Evolutionary conservation across 1,284 basidiomycete genomes (phyloP).

Genomic region (Ustilago sp.): DNA sequence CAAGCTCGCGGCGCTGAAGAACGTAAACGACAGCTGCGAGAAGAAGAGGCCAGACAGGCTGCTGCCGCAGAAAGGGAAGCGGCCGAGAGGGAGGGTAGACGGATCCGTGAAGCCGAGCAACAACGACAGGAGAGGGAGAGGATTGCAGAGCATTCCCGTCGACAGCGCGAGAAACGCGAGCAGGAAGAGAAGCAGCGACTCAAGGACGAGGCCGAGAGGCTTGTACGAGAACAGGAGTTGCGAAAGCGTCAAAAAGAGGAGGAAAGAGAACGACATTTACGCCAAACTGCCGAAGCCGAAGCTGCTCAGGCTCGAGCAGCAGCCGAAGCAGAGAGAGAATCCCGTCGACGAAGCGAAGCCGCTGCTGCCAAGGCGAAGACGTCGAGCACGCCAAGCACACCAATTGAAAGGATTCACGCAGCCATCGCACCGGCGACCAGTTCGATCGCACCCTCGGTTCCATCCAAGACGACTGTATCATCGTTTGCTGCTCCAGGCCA

Average conservation of each 20-base stretch:
- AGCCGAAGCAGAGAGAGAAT: conserved; percentile 10
- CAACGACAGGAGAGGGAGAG: conserved; percentile 41
- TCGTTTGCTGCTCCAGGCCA: conserved; percentile 21
- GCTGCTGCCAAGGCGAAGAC: conserved; percentile 3
- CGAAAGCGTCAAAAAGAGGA: conserved; percentile 18
- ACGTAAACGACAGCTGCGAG: conserved; percentile 19
- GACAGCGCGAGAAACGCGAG: conserved; percentile 31
- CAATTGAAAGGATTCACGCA: conserved; percentile 22
- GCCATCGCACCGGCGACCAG: conserved; percentile 11
- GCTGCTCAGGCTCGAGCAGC: conserved; percentile 9
- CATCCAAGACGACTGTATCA: conserved; percentile 30
- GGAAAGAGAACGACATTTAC: conserved; percentile 15
- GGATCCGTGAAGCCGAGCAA: conserved; percentile 22
- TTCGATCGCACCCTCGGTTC: conserved; percentile 32
- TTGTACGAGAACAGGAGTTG: conserved; percentile 20
- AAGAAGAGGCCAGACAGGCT: conserved; percentile 29
- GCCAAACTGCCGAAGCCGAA: conserved; percentile 18
- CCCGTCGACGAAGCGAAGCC: conserved; percentile 7
- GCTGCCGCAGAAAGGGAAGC: conserved; percentile 34
- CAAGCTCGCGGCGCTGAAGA: conserved; percentile 38
- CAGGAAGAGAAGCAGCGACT: conserved; percentile 31
- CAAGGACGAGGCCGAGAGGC: conserved; percentile 22
- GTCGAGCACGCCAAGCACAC: conserved; percentile 9
- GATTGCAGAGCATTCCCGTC: conserved; percentile 30
- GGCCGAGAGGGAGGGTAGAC: conserved; percentile 14